phyloP scores from a whole-genome alignment of 352 stramenopile species.

The Globisporangium iwayamae region DNA sequence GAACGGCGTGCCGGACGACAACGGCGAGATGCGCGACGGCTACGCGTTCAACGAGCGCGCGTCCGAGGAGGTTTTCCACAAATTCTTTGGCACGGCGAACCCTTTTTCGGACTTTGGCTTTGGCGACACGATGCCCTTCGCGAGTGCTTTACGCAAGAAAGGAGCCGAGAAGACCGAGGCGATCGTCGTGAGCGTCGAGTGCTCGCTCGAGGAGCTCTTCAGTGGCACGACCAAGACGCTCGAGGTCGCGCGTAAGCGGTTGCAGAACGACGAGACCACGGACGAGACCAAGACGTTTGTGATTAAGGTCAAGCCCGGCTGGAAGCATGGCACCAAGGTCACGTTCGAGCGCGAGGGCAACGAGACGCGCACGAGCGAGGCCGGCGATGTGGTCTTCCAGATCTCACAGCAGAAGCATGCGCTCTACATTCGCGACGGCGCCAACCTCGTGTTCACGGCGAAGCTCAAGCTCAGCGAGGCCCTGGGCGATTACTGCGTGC shows the following conservation, averaged over 20 bases:
- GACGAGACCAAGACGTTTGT: slow-evolving; percentile 84
- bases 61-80: slow-evolving; percentile 89
- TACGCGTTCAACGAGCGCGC: slow-evolving; percentile 91
- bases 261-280: slow-evolving; percentile 71
- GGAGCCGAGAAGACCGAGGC: slow-evolving; percentile 64
- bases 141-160: slow-evolving; percentile 74
- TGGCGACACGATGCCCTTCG: slow-evolving; percentile 80
- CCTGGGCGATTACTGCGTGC: slow-evolving; percentile 91
- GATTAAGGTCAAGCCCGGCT: slow-evolving; percentile 91
- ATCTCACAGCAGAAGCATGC: slow-evolving; percentile 84
- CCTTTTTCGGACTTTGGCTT: slow-evolving; percentile 91
- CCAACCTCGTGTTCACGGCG: slow-evolving; percentile 91
- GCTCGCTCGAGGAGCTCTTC: slow-evolving; percentile 92
- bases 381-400: slow-evolving; percentile 93
- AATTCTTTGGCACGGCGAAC: slow-evolving; percentile 92
- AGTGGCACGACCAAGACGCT: slow-evolving; percentile 86
- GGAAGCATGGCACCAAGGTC: slow-evolving; percentile 94
- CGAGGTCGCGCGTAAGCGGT: slow-evolving; percentile 73
- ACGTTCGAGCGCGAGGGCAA: slow-evolving; percentile 93
- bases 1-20: slow-evolving; percentile 83
- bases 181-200: slow-evolving; percentile 70
- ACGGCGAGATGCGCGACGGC: slow-evolving; percentile 68
- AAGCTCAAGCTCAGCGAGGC: slow-evolving; percentile 95
- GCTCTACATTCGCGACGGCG: slow-evolving; percentile 88
- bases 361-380: slow-evolving; percentile 89